These are phyloP conservation scores for Liriodendron chinense DNA, from an alignment of 164 flowering plant genomes.

Conservation along the genomic window DNA sequence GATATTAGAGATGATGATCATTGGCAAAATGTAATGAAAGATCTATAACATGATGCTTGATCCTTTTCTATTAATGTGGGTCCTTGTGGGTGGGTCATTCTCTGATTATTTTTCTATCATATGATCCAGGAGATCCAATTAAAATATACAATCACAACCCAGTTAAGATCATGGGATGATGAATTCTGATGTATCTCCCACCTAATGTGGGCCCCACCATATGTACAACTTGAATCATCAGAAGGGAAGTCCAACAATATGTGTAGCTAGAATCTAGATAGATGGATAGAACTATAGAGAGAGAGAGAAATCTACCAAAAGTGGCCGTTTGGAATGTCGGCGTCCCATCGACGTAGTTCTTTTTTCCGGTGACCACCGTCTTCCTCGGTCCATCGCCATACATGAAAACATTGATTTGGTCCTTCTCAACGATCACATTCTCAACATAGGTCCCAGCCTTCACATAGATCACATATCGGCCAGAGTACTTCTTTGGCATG, in stretches of 20 bases:
- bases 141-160: too few species aligned
- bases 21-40: too few species aligned
- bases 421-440: slow-evolving; percentile 31
- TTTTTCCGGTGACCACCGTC: slow-evolving; percentile 48
- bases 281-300: too few species aligned
- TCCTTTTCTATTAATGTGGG: background rate
- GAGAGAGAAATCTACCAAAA: slow-evolving; percentile 30
- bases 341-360: slow-evolving; percentile 24
- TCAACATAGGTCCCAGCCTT: slow-evolving; percentile 62
- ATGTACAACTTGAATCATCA: too few species aligned
- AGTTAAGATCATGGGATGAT: too few species aligned
- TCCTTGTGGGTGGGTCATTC: background rate
- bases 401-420: slow-evolving; percentile 40
- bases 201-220: too few species aligned
- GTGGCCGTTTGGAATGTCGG: slow-evolving; percentile 44
- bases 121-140: too few species aligned
- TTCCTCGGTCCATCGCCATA: slow-evolving; percentile 64
- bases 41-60: background rate
- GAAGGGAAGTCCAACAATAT: background rate
- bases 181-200: too few species aligned
- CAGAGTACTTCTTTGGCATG: slow-evolving; percentile 34
- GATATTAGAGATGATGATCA: too few species aligned
- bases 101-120: background rate
- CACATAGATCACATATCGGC: slow-evolving; percentile 48
- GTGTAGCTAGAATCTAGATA: background rate